Percentiles rank a stretch among this genome's conserved stretches.
These are phyloP conservation scores for Bretschneidera sinensis DNA, from an alignment of 345 rosid genomes.

Conservation along the genomic window DNA sequence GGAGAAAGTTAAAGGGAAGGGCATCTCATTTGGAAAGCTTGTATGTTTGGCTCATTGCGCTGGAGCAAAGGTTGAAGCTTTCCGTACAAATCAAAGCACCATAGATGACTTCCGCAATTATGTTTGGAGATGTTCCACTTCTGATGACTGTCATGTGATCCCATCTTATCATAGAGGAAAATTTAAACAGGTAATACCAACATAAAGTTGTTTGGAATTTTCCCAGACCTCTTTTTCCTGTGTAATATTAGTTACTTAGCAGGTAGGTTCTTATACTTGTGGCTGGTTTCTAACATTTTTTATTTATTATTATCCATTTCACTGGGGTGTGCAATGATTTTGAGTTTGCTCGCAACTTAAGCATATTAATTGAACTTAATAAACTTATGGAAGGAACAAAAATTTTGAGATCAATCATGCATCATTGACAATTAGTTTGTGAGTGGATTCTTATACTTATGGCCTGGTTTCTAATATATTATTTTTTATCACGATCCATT, in stretches of 20 bases:
- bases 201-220: background rate
- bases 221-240: background rate
- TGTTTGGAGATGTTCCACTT: conserved; percentile 52
- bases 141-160: conserved; percentile 76
- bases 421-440: no score
- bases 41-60: conserved; percentile 89
- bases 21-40: conserved; percentile 86
- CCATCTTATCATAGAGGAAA: conserved; percentile 71
- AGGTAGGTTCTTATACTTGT: background rate
- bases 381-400: background rate
- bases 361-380: background rate
- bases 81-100: conserved; percentile 69
- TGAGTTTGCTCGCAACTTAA: background rate
- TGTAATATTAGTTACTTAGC: background rate
- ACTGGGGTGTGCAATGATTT: background rate
- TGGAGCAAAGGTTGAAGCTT: conserved; percentile 89
- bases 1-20: conserved; percentile 71
- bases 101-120: conserved; percentile 69
- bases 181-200: conserved; percentile 56
- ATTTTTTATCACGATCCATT: no score
- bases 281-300: conserved; percentile 2
- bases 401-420: background rate
- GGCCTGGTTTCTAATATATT: no score
- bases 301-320: background rate
- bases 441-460: no score